Base-by-base conservation (phyloP, 768 basidiomycete species). In the Termitomyces titanicus region DNA sequence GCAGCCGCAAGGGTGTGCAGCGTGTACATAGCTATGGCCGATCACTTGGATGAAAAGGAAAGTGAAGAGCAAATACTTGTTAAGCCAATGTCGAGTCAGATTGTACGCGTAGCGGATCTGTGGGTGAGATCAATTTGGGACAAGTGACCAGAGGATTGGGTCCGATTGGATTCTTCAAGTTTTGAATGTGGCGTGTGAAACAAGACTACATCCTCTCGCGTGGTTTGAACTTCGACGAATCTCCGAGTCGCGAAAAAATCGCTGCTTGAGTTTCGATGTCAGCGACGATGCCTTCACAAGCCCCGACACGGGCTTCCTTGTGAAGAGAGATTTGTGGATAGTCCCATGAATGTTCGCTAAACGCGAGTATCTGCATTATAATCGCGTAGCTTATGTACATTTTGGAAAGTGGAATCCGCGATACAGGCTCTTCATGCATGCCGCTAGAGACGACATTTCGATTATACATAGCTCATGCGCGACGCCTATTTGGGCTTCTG, bases 171-270 rank as follows among this genome's bases (percentile, higher is more conserved):
- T 35, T 25, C 22, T 34, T 35, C n/a, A n/a, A n/a, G n/a, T 4
- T 47, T 24, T 27, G 24, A 9, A 33, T 42, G 54, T 55, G 47
- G 54, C 53, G 45, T 54, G 53, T 48, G 39, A 49, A 37, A 38
- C 12, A 17, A 20, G 47, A 13, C 17, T 40, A 20, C 3, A 9
- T 9, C 29, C 29, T 29, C 29, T 29, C 29, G n/a, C n/a, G n/a
- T 29, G 29, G 29, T 29, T n/a, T 29, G 29, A 29, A 29, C 11
- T 31, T 15, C 34, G 11, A 35, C n/a, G n/a, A n/a, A n/a, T n/a
- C n/a, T n/a, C n/a, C n/a, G n/a, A n/a, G n/a, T n/a, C n/a, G n/a
- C n/a, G n/a, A n/a, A n/a, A 27, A 29, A 50, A 51, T 51, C 38
- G 22, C 39, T 51, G 10, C 10, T 15, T 33, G 40, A 13, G 31